Conservation (phyloP, 306 rosid species). For the Fragaria ananassa region DNA sequence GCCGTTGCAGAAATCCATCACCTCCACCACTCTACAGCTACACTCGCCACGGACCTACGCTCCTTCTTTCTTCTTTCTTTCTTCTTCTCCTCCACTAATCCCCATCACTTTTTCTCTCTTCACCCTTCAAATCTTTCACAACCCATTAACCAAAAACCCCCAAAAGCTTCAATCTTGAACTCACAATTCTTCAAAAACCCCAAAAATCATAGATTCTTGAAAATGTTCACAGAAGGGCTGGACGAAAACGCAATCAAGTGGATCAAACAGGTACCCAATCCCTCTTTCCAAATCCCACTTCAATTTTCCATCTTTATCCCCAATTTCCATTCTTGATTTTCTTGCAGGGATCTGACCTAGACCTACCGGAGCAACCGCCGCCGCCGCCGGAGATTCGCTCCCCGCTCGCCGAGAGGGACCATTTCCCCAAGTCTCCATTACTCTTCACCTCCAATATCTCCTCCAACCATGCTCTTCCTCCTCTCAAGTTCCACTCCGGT, state of each 20-base stretch:
- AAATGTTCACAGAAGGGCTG: slow-evolving; percentile 90
- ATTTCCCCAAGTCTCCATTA: slow-evolving; percentile 59
- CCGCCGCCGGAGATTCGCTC: slow-evolving; percentile 34
- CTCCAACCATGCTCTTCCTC: slow-evolving; percentile 53
- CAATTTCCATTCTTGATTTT: background rate
- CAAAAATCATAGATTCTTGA: background rate
- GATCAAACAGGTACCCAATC: slow-evolving; percentile 65
- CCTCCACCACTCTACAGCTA: background rate
- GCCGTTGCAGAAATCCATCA: slow-evolving; percentile 46
- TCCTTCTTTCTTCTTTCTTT: background rate
- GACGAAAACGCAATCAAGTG: slow-evolving; percentile 87
- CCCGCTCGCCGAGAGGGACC: slow-evolving; percentile 56
- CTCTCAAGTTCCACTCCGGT: slow-evolving; percentile 61
- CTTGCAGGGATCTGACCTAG: slow-evolving; percentile 47
- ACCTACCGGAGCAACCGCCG: slow-evolving; percentile 24
- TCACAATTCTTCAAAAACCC: background rate
- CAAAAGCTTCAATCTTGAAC: background rate
- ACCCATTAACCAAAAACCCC: background rate
- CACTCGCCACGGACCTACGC: slow-evolving; percentile 10
- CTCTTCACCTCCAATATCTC: slow-evolving; percentile 24
- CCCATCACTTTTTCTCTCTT: background rate
- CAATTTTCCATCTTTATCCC: background rate
- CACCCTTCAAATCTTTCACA: background rate
- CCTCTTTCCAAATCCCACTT: background rate
- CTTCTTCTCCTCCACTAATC: background rate